Base-by-base conservation (phyloP, 345 rosid species). In the Salix suchowensis region DNA sequence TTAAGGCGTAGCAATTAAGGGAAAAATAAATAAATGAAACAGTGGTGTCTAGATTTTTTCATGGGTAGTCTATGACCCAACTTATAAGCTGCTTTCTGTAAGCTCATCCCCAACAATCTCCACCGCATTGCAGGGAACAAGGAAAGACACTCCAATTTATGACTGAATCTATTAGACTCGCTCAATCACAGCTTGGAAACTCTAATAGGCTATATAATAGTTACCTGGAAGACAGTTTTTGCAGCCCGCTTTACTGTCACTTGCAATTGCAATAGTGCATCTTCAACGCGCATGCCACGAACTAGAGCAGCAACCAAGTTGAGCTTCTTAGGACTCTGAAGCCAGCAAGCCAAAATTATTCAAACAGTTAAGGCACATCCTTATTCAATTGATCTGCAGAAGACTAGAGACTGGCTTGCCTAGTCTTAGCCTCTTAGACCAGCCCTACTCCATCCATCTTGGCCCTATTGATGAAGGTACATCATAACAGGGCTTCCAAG, bases 281-380 rank as follows among this genome's bases (percentile, higher is more conserved):
- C 99, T 83, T 96, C 98, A 67, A 93, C 98, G 18, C 92, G 92
- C 99, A 93, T 92, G 72, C 99, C 98, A 68, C 97, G 94, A 74
- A 93, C 92, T 78, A 93, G 82, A 73, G 93, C 89, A 86, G 98
- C 99, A 80, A 93, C 98, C 80, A 96, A 82, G 77, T 96, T 93
- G 79, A 96, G 79, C 88, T 96, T 96, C 91, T 93, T 93, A 13
- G 97, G 98, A 86, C 99, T 96, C 98, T 93, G 83, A 81, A 84
- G 81, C 72, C 80, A 80, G 70, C 71, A 85, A 71, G 55, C 55
- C 19, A 50, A 50, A 50, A 16, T 55, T 23, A 70, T 46, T 61
- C 61, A 64, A 70, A 52, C n/a, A 46, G 62, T 26, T 65, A 48
- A 26, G 44, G 30, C 58, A 39, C 65, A 39, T 26, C 21, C 58